phyloP scores from a whole-genome alignment of 495 filamentous ascomycete genomes.

The Daldinia loculata region DNA sequence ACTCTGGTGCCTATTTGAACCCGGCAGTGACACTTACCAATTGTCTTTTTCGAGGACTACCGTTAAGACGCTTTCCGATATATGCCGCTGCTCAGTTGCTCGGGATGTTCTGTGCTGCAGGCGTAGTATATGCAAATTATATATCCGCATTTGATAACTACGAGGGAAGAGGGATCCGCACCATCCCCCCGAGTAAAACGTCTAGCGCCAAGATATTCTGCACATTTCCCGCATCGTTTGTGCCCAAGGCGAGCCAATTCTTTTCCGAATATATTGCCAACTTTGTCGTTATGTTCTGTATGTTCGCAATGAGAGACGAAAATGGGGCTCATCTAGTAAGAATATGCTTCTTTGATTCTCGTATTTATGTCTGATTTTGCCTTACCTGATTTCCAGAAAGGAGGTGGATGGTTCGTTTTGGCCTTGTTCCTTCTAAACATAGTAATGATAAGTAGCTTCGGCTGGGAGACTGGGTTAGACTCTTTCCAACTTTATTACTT shows the following conservation, averaged over 20 bases:
- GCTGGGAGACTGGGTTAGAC: background rate
- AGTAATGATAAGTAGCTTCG: slow-evolving; percentile 3
- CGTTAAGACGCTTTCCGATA: background rate
- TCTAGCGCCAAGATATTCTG: slow-evolving; percentile 2
- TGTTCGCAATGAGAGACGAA: slow-evolving; percentile 4
- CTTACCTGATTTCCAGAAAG: background rate
- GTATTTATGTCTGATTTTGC: too few relatives aligned
- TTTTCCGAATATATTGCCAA: background rate
- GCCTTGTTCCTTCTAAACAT: background rate
- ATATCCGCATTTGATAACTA: background rate
- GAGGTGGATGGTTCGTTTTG: background rate
- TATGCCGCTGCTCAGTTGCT: background rate
- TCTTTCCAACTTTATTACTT: background rate
- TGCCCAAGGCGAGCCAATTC: slow-evolving; percentile 5
- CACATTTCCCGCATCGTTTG: slow-evolving; percentile 3
- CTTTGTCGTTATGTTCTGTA: slow-evolving; percentile 1
- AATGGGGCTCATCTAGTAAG: slow-evolving; percentile 1
- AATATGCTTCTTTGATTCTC: background rate
- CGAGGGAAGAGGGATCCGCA: background rate
- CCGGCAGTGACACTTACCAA: background rate
- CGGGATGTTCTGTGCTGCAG: background rate
- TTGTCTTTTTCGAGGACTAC: background rate
- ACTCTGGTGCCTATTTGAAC: background rate
- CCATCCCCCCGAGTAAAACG: background rate
- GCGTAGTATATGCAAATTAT: background rate